A percentile compares a stretch with the other conserved stretches of the same genome.
Evolutionary conservation across 805 yeast species (phyloP).

Genomic region (Clavispora santaluciae): DNA sequence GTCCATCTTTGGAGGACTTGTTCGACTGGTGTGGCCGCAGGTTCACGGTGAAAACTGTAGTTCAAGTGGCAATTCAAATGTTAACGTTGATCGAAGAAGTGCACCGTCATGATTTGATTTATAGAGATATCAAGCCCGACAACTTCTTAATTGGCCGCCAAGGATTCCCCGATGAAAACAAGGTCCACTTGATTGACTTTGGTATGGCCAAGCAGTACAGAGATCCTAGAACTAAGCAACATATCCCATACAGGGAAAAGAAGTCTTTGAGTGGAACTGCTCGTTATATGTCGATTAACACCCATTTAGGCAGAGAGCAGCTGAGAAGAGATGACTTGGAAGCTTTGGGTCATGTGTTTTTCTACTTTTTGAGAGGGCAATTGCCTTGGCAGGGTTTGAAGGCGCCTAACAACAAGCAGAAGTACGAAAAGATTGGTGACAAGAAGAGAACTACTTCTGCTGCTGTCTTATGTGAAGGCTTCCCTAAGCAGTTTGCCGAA

Average conservation of each 20-base stretch:
- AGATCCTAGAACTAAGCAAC: constrained; percentile 74
- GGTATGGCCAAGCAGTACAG: constrained; percentile 87
- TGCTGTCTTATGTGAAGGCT: constrained; percentile 72
- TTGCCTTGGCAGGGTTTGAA: constrained; percentile 98
- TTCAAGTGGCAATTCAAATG: constrained; percentile 75
- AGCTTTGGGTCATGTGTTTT: constrained; percentile 87
- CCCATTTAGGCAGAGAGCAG: constrained; percentile 96
- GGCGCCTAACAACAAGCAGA: constrained; percentile 95
- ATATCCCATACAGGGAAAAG: constrained; percentile 89
- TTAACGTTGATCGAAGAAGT: constrained; percentile 64
- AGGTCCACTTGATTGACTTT: constrained; percentile 71
- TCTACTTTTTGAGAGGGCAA: constrained; percentile 92
- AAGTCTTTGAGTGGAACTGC: constrained; percentile 97
- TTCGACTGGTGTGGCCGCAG: constrained; percentile 86
- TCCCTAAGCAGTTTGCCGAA: constrained; percentile 71
- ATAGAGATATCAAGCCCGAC: constrained; percentile 81
- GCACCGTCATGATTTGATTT: constrained; percentile 72
- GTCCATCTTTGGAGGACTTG: constrained; percentile 78
- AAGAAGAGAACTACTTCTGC: constrained; percentile 88
- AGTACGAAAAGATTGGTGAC: constrained; percentile 94
- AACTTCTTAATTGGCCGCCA: constrained; percentile 70
- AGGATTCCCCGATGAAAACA: constrained; percentile 55
- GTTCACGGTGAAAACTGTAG: constrained; percentile 67
- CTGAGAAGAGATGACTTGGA: constrained; percentile 95
- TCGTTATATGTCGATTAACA: constrained; percentile 89